Percentiles rank a stretch among this genome's conserved stretches.
phyloP scores from a whole-genome alignment of 139 green algal genomes.

The Chlamydomonas sphaeroides region DNA sequence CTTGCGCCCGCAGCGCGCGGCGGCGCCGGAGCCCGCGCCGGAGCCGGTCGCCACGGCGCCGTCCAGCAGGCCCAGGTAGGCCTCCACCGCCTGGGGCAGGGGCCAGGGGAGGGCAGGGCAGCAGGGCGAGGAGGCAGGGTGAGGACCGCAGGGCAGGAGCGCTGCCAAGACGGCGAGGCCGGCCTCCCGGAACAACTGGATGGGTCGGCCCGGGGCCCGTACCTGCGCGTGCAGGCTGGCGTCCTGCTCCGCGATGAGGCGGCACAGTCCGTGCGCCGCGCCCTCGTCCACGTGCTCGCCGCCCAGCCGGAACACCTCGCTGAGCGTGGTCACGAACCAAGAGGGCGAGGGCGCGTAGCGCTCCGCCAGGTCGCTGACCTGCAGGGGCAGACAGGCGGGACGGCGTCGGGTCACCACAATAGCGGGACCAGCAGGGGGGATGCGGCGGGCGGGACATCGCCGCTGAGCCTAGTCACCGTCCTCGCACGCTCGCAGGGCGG shows the following conservation, averaged over 20 bases:
- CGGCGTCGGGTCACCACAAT: no score
- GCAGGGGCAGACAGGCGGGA: not conserved
- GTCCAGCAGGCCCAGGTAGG: constrained; percentile 71
- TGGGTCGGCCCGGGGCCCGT: no score
- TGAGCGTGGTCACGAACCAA: constrained; percentile 95
- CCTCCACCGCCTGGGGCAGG: constrained; percentile 56
- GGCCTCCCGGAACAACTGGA: no score
- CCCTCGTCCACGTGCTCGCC: constrained; percentile 81
- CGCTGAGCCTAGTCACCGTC: no score
- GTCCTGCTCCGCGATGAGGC: constrained; percentile 91
- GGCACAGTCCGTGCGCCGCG: constrained; percentile 84
- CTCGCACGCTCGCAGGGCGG: no score
- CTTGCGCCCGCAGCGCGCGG: not conserved
- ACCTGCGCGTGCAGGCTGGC: constrained; percentile 36
- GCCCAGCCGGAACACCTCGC: constrained; percentile 84
- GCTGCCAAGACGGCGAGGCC: not conserved
- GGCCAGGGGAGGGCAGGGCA: no score
- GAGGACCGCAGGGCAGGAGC: no score
- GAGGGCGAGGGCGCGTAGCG: constrained; percentile 86
- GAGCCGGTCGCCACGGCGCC: not conserved
- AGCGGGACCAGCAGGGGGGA: no score
- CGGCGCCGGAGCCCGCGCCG: not conserved
- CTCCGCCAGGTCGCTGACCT: constrained; percentile 86
- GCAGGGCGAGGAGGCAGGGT: constrained; percentile 11
- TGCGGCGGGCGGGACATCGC: no score